Base-by-base conservation (phyloP, 257 asterid genomes). In the Przewalskia tangutica region DNA sequence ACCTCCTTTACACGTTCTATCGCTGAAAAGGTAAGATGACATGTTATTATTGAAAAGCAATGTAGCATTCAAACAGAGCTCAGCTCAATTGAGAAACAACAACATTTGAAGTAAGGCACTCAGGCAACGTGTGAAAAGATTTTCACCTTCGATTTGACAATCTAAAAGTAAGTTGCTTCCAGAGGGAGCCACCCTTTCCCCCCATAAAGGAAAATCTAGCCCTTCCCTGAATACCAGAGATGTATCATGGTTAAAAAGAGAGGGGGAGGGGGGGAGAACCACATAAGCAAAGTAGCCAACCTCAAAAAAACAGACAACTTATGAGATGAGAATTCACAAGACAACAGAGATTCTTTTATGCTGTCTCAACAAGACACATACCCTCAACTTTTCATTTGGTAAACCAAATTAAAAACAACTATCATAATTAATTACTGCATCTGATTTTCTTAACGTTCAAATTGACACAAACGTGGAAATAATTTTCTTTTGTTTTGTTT, bases 161-260 rank as follows among this genome's bases (percentile, higher is more conserved):
- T 84, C 85, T 91, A 91, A 89, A 96, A 1, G 93, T 89, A 83
- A 96, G 67, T 89, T 94, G 97, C 89, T 89, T 93, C 99, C 99
- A 96, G 81, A 96, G 92, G 14, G 94, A 67, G 79, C 97, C 98
- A 82, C 99, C 98, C 89, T 90, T 94, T 54, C 94, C 97, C 79
- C 99, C 99, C 98, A 96, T 96, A 88, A 89, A 94, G 32, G 99
- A 96, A 92, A 96, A 96, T 75, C 98, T 97, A 82, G 99, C 99
- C 91, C 99, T 96, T 89, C 83, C 90, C 99, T 96, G 89, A 89
- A 86, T 67, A 86, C 64, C 82, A 68, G 55, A 89, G 80, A 84
- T 68, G 82, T 67, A 85, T 85, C 82, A 65, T 80, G 85, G 86
- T 85, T 86, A 88, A 17, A 77, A 36, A 78, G 32, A 27, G 32